Percentiles rank a stretch among this genome's conserved stretches.
phyloP scores from a whole-genome alignment of 108 stramenopile species.

The Mayamaea pseudoterrestris region DNA sequence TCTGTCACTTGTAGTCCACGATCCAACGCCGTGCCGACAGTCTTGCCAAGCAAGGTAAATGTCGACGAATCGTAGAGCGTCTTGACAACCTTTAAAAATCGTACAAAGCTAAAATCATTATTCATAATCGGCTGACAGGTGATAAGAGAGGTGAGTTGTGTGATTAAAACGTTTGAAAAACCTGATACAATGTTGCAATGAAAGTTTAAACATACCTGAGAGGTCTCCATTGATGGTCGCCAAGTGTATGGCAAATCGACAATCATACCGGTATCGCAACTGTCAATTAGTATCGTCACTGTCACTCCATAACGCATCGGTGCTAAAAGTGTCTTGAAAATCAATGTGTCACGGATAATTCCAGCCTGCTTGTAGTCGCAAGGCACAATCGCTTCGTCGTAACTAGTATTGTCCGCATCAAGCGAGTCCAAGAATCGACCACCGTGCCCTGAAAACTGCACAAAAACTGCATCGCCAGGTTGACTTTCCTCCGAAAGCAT shows the following conservation, averaged over 20 bases:
- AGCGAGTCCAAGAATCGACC: slow-evolving; percentile 62
- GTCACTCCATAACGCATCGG: slow-evolving; percentile 76
- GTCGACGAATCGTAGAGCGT: slow-evolving; percentile 78
- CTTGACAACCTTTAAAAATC: slow-evolving; percentile 79
- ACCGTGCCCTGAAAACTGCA: slow-evolving; percentile 79
- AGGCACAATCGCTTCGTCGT: slow-evolving; percentile 71
- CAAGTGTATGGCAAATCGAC: slow-evolving; percentile 76
- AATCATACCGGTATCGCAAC: slow-evolving; percentile 70
- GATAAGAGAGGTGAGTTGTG: not conserved
- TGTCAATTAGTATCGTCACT: slow-evolving; percentile 69
- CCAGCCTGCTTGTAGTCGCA: slow-evolving; percentile 50
- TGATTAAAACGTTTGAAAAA: not conserved
- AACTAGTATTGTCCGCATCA: slow-evolving; percentile 41
- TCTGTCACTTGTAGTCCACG: too few relatives aligned
- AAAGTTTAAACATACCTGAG: not conserved
- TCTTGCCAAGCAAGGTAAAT: slow-evolving; percentile 52
- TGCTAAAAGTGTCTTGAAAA: slow-evolving; percentile 72
- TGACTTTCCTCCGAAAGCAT: slow-evolving; percentile 57
- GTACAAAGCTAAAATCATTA: slow-evolving; percentile 77
- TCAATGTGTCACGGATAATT: slow-evolving; percentile 68
- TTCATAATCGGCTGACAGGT: slow-evolving; percentile 36
- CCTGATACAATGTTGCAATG: not conserved
- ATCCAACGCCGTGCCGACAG: slow-evolving; percentile 32
- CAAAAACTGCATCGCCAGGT: slow-evolving; percentile 80
- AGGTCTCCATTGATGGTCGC: slow-evolving; percentile 25